A percentile compares a stretch with the other conserved stretches of the same genome.
Conservation (phyloP, 2,329 filamentous ascomycete genomes). For the Colletotrichum sp. region DNA sequence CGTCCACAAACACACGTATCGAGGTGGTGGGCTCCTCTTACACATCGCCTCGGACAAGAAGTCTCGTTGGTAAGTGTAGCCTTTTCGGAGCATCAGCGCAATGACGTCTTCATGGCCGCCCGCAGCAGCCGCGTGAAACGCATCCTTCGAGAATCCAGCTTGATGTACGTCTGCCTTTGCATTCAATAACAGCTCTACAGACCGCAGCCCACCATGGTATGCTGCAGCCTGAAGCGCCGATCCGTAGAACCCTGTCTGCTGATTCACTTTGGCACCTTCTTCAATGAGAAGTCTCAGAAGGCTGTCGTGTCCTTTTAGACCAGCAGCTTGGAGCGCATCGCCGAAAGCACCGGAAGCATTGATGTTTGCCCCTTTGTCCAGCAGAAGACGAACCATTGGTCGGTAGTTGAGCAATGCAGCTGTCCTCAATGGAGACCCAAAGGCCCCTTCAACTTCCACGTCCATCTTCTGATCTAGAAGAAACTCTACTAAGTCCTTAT, state of each 20-base stretch:
- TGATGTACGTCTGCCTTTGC: not conserved
- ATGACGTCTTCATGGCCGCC: not conserved
- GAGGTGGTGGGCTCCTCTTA: too few species aligned
- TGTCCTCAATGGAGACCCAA: not conserved
- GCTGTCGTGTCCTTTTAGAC: not conserved
- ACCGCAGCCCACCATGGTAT: not conserved
- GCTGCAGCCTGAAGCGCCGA: not conserved
- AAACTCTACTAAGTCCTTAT: not conserved
- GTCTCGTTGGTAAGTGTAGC: too few species aligned
- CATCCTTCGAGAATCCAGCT: not conserved
- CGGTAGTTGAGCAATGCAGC: not conserved
- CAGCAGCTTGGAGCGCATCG: not conserved
- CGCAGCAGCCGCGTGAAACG: not conserved
- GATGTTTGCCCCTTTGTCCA: not conserved
- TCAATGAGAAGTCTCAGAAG: not conserved
- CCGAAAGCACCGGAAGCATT: not conserved
- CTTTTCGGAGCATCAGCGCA: not conserved
- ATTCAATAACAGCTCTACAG: not conserved
- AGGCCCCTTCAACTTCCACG: not conserved
- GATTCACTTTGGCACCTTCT: not conserved
- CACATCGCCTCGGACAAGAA: too few species aligned
- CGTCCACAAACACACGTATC: too few species aligned
- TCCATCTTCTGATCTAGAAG: not conserved
- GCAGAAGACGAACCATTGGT: not conserved
- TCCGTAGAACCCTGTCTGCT: not conserved